Evolutionary conservation across 192 early-diverging fungal species (phyloP).

Genomic region (Allomyces macrogynus): DNA sequence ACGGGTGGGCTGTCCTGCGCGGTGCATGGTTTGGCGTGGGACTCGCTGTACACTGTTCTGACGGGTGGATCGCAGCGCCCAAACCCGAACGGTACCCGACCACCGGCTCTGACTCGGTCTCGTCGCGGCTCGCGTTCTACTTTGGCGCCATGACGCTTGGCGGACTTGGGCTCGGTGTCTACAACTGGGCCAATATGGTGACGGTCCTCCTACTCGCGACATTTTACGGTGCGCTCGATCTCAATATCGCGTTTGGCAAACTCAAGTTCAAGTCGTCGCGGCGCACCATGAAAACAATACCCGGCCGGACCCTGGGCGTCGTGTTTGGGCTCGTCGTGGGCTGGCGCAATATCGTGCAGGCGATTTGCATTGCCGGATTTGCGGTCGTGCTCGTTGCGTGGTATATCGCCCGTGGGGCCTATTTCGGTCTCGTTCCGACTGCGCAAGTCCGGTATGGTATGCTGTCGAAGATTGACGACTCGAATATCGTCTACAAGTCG

Average conservation of each 20-base stretch:
- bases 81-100: no score
- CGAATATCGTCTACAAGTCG: no score
- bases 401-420: not conserved
- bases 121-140: no score
- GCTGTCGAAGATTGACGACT: no score
- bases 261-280: not conserved
- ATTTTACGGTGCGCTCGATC: not conserved
- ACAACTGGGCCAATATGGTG: not conserved
- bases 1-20: no score
- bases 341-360: not conserved
- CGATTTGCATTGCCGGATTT: no score
- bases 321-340: not conserved
- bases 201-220: not conserved
- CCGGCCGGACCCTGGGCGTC: not conserved
- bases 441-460: no score
- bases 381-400: not conserved
- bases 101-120: no score
- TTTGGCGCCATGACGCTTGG: not conserved
- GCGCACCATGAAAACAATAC: not conserved
- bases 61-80: no score
- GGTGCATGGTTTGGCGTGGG: no score
- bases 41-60: no score
- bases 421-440: not conserved
- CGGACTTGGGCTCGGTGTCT: not conserved
- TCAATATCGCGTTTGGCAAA: not conserved